These are phyloP conservation scores for Paramyrothecium sp. DNA, from an alignment of 2,329 filamentous ascomycete species.

Conservation along the genomic window DNA sequence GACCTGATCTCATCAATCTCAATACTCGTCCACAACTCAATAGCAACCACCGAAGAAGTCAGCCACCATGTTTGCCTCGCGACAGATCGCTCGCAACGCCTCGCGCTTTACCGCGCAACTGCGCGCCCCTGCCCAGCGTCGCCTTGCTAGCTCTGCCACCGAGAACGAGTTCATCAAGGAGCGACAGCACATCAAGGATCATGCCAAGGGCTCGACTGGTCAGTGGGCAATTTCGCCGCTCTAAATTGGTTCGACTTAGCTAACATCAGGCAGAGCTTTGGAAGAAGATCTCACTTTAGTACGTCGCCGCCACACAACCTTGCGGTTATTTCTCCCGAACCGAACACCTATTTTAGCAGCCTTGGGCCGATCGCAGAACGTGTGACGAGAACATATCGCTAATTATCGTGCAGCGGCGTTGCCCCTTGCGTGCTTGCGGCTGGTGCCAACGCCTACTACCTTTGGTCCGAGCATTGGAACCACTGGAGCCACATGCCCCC, in stretches of 20 bases:
- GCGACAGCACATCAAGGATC: slow-evolving; percentile 84
- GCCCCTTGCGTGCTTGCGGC: slow-evolving; percentile 72
- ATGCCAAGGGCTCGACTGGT: slow-evolving; percentile 84
- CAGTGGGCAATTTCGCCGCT: slow-evolving; percentile 33
- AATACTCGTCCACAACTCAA: slow-evolving; percentile 15
- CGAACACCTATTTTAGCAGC: slow-evolving; percentile 3
- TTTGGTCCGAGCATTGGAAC: slow-evolving; percentile 97
- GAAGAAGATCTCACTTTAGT: slow-evolving; percentile 96
- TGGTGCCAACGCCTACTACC: slow-evolving; percentile 78
- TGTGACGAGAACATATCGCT: slow-evolving; percentile 10
- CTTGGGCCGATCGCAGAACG: no score
- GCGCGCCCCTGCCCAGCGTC: slow-evolving; percentile 63
- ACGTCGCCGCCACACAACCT: slow-evolving; percentile 43
- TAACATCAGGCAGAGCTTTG: slow-evolving; percentile 70
- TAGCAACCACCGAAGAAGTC: slow-evolving; percentile 20
- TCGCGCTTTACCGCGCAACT: slow-evolving; percentile 63
- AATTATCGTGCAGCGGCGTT: slow-evolving; percentile 52
- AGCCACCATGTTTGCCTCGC: slow-evolving; percentile 62
- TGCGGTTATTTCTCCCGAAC: slow-evolving; percentile 10
- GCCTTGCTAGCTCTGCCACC: slow-evolving; percentile 68
- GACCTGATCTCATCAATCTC: slow-evolving; percentile 30
- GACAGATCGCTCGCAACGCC: slow-evolving; percentile 58
- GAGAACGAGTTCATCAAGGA: slow-evolving; percentile 95
- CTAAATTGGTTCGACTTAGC: slow-evolving; percentile 20
- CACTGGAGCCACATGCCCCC: slow-evolving; percentile 85